Base-by-base conservation (phyloP, 345 rosid genomes). In the Aquilaria yunnanensis region DNA sequence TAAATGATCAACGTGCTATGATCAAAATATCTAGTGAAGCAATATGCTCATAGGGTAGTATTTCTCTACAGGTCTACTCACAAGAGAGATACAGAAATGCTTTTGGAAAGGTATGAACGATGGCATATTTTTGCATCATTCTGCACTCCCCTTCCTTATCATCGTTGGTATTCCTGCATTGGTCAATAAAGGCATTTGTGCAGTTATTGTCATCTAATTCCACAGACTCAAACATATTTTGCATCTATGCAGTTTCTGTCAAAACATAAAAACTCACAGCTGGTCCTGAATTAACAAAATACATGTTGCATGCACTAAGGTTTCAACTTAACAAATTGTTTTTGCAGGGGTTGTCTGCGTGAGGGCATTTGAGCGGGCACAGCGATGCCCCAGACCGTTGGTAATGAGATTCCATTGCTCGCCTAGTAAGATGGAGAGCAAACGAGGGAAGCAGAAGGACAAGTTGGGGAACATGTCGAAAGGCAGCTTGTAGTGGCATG, bases 321-420 rank as follows among this genome's bases (percentile, higher is more conserved):
- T n/a, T 66, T 4, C 8, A 6, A 16, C 2, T 6, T 45, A 2
- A 12, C 32, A 4, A 10, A n/a, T 12, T 58, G 14, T 13, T 32
- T 54, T 57, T 62, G 56, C 50, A 83, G 91, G 91, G 3, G 77
- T 71, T 59, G 23, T 85, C 51, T 86, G 97, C 41, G 68, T 80
- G 48, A 77, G 90, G 72, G 95, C 81, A 47, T 78, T 80, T 23
- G 75, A 90, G 6, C 32, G 74, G 6, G 49, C 62, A 14, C 43
- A 43, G 0, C 16, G 82, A 23, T 54, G 31, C 45, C 84, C 90
- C 5, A 52, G 58, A 31, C 73, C 67, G 34, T 78, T 90, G 0
- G 57, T 54, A 2, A 9, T 1, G 3, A 75, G 87, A 67, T 59
- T 87, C 10, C 89, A 87, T 48, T 64, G 60, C 0, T 12, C 75